phyloP scores from a whole-genome alignment of 139 green algal species.

The Chlorokybus atmophyticus region DNA sequence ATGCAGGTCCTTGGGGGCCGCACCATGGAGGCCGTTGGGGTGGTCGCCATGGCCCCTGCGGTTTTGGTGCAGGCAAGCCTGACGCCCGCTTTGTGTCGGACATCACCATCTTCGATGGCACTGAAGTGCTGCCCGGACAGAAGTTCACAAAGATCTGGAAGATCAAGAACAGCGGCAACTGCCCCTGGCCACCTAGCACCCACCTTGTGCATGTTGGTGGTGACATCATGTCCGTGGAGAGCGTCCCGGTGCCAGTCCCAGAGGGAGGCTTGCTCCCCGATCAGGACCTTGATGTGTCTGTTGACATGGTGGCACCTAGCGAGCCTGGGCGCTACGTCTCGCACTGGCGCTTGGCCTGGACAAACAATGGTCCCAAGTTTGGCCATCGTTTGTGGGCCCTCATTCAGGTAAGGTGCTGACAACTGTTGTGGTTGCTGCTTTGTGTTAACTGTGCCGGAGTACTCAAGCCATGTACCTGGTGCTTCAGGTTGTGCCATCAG shows the following conservation, averaged over 20 bases:
- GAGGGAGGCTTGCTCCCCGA: background rate
- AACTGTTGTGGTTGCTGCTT: too few species aligned
- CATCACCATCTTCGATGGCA: slow-evolving; percentile 26
- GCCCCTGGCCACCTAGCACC: slow-evolving; percentile 12
- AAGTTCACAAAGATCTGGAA: slow-evolving; percentile 31
- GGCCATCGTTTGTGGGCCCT: slow-evolving; percentile 25
- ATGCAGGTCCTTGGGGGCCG: background rate
- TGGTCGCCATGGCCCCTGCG: background rate
- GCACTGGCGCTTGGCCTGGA: slow-evolving; percentile 12
- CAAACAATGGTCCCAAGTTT: slow-evolving; percentile 17
- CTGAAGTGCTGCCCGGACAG: slow-evolving; percentile 8
- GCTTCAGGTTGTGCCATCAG: too few species aligned
- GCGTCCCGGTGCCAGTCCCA: too few species aligned
- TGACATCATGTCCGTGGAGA: background rate
- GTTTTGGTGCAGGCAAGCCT: slow-evolving; percentile 7
- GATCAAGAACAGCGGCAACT: slow-evolving; percentile 19
- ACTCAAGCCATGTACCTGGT: too few species aligned
- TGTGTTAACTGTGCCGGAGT: too few species aligned
- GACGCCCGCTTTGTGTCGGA: slow-evolving; percentile 30
- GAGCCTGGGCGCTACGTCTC: slow-evolving; percentile 24
- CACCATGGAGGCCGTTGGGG: too few species aligned
- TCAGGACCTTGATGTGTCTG: slow-evolving; percentile 24
- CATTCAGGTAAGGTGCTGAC: slow-evolving; percentile 19
- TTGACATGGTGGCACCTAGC: slow-evolving; percentile 17
- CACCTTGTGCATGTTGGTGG: background rate